Conservation (phyloP, 306 rosid genomes). For the Cucurbita ficifolia region DNA sequence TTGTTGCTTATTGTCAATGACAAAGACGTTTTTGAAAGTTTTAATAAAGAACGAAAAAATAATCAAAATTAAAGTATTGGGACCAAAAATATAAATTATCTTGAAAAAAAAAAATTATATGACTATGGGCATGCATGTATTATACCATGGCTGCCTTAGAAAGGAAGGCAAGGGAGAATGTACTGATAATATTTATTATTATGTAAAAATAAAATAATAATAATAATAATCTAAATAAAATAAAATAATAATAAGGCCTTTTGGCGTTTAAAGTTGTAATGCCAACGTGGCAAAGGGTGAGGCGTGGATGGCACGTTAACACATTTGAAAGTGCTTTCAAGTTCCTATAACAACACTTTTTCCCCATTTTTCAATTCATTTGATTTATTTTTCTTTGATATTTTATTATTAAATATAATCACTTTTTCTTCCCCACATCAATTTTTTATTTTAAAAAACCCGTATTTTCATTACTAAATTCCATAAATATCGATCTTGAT, state of each 20-base stretch:
- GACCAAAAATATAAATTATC: background rate
- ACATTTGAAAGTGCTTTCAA: background rate
- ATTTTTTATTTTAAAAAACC: background rate
- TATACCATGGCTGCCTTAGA: background rate
- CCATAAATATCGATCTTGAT: too few species aligned
- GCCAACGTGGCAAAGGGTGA: background rate
- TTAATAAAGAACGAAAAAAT: too few species aligned
- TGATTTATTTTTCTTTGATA: background rate
- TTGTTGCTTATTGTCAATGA: background rate
- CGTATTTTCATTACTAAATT: background rate
- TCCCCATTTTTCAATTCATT: too few species aligned
- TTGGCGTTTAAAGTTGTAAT: too few species aligned
- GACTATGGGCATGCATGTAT: background rate
- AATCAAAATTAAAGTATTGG: background rate
- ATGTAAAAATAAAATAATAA: too few species aligned
- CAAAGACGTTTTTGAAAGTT: background rate
- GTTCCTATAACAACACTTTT: background rate
- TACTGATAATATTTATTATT: too few species aligned
- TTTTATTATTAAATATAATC: background rate
- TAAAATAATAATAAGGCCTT: background rate
- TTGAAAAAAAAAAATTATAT: too few species aligned
- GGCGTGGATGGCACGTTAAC: slow-evolving; percentile 5
- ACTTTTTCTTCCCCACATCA: background rate
- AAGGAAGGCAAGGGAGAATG: too few species aligned
- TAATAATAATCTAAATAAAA: too few species aligned